Evolutionary conservation across 345 rosid genomes (phyloP).

Genomic region (Aquilaria sinensis): DNA sequence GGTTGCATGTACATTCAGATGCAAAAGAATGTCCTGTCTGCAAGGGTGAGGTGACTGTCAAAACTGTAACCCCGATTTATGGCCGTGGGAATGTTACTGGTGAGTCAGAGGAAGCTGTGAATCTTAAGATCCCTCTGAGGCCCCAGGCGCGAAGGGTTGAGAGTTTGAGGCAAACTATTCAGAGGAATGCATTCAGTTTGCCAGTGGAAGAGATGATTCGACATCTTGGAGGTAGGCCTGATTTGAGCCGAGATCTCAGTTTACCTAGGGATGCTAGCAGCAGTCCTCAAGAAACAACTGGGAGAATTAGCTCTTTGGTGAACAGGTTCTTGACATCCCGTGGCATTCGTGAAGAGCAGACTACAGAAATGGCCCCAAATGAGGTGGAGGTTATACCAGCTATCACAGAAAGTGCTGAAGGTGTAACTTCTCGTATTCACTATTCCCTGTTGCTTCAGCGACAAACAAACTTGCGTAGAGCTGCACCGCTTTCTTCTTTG

Average conservation of each 20-base stretch:
- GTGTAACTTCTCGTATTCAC: constrained; percentile 42
- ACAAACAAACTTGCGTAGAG: constrained; percentile 50
- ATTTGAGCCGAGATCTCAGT: constrained; percentile 43
- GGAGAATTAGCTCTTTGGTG: constrained; percentile 40
- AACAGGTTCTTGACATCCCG: constrained; percentile 67
- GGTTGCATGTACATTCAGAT: constrained; percentile 68
- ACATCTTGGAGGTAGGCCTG: constrained; percentile 66
- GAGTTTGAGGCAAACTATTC: constrained; percentile 80
- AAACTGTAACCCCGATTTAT: constrained; percentile 79
- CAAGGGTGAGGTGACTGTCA: constrained; percentile 80
- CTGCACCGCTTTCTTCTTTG: constrained; percentile 37
- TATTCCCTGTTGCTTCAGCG: constrained; percentile 51
- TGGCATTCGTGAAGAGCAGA: constrained; percentile 73
- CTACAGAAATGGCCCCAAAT: constrained; percentile 30
- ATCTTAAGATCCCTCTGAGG: constrained; percentile 67
- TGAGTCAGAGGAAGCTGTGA: constrained; percentile 49
- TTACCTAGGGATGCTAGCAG: constrained; percentile 35
- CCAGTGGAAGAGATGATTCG: constrained; percentile 87
- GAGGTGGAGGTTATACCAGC: constrained; percentile 50
- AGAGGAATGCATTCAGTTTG: constrained; percentile 48
- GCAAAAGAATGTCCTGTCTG: constrained; percentile 97
- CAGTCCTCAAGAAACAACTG: constrained; percentile 40
- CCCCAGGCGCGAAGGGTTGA: constrained; percentile 80
- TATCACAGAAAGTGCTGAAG: constrained; percentile 43
- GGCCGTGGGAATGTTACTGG: constrained; percentile 61